These are phyloP conservation scores for Albugo candida DNA, from an alignment of 352 stramenopile species.

Conservation along the genomic window DNA sequence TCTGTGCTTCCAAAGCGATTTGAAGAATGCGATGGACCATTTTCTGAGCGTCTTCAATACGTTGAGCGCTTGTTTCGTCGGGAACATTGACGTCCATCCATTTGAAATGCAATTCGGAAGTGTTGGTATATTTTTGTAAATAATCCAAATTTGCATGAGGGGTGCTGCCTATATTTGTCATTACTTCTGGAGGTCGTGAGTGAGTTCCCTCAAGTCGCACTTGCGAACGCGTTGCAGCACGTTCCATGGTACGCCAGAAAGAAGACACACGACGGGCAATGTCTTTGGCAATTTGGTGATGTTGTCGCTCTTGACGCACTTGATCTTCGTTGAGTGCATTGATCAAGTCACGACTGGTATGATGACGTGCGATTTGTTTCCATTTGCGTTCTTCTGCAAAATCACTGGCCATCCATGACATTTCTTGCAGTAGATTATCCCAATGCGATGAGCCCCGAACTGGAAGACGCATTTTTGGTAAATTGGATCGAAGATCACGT, in stretches of 20 bases:
- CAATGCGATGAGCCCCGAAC: constrained; percentile 62
- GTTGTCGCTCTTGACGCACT: constrained; percentile 40
- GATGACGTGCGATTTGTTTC: constrained; percentile 67
- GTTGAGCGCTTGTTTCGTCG: constrained; percentile 1
- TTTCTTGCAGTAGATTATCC: constrained; percentile 91
- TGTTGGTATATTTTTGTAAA: background rate
- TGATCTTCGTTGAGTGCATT: constrained; percentile 45
- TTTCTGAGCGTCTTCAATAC: constrained; percentile 5
- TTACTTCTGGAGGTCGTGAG: background rate
- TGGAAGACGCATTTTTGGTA: constrained; percentile 36
- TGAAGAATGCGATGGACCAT: constrained; percentile 8
- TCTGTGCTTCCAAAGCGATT: background rate
- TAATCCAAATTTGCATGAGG: background rate
- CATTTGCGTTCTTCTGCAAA: constrained; percentile 94
- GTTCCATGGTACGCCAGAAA: constrained; percentile 74
- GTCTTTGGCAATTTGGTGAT: constrained; percentile 35
- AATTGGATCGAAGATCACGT: too few relatives aligned
- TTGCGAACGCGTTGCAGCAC: constrained; percentile 55
- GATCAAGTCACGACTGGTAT: constrained; percentile 38
- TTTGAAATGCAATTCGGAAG: background rate
- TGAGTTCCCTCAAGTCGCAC: constrained; percentile 29
- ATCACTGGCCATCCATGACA: constrained; percentile 92
- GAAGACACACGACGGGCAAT: constrained; percentile 50
- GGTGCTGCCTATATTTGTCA: too few relatives aligned
- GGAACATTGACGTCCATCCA: constrained; percentile 1